Conservation (phyloP, 208 protist genomes). For the Acanthamoeba healyi region DNA sequence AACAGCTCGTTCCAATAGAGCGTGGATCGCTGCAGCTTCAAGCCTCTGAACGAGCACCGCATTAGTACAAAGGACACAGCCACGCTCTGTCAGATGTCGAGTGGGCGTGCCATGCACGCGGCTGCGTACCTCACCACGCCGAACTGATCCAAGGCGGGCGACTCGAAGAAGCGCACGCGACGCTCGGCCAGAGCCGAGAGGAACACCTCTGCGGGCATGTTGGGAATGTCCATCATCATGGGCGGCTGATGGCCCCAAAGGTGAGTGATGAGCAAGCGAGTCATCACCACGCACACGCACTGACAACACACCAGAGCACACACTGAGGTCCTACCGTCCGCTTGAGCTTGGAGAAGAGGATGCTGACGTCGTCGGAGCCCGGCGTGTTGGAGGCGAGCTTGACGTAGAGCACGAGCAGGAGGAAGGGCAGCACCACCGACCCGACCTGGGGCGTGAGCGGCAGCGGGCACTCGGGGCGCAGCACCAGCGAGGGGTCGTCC, state of each 20-base stretch:
- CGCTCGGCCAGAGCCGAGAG: conserved; percentile 44
- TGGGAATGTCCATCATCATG: background rate
- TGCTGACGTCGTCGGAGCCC: conserved; percentile 18
- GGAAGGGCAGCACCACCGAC: conserved; percentile 18
- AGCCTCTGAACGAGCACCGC: background rate
- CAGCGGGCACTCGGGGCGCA: background rate
- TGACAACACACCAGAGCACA: background rate
- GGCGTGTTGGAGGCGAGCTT: background rate
- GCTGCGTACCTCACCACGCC: background rate
- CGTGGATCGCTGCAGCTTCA: conserved; percentile 16
- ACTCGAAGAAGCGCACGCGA: conserved; percentile 55
- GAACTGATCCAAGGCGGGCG: conserved; percentile 11
- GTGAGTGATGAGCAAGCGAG: background rate
- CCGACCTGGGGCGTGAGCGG: background rate
- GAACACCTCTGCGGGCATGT: conserved; percentile 45
- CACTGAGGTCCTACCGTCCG: background rate
- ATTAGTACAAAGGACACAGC: no score
- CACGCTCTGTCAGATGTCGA: no score
- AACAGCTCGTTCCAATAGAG: conserved; percentile 62
- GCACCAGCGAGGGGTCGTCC: conserved; percentile 44
- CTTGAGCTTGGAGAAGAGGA: conserved; percentile 49
- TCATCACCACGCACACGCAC: background rate
- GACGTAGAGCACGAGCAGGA: conserved; percentile 55
- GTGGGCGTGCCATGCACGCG: background rate
- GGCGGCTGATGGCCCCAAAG: background rate